Evolutionary conservation across 106 monocot genomes (phyloP).

Genomic region (Chionographis japonica): DNA sequence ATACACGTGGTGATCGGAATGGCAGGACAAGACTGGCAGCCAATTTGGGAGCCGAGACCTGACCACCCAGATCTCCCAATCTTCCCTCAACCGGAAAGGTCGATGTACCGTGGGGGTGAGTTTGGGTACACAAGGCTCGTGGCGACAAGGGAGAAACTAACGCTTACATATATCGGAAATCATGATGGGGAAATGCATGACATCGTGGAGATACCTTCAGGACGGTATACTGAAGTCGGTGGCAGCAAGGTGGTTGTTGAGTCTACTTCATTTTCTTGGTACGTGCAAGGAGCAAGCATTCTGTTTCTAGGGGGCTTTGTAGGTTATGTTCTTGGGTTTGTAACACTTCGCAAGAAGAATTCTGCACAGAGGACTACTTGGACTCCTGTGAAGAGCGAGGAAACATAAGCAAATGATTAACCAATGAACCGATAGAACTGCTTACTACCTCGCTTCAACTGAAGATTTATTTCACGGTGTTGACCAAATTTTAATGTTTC

Average conservation of each 20-base stretch:
- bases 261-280: conserved; percentile 11
- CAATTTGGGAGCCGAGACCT: conserved; percentile 73
- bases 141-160: conserved; percentile 80
- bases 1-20: conserved; percentile 93
- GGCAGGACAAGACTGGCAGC: conserved; percentile 95
- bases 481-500: no score
- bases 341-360: conserved; percentile 40
- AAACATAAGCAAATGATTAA: conserved; percentile 15
- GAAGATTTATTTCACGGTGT: background rate
- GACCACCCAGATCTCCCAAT: conserved; percentile 63
- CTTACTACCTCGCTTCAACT: background rate
- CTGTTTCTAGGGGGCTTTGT: conserved; percentile 47
- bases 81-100: conserved; percentile 64
- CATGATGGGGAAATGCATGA: conserved; percentile 89
- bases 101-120: conserved; percentile 89
- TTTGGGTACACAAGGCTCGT: conserved; percentile 88
- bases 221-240: conserved; percentile 2
- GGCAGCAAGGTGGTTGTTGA: background rate
- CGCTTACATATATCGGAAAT: conserved; percentile 76
- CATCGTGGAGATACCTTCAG: conserved; percentile 60
- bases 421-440: no score
- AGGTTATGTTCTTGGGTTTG: conserved; percentile 65
- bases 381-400: conserved; percentile 67
- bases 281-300: conserved; percentile 33
- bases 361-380: conserved; percentile 36